Conservation (phyloP, 805 yeast genomes). For the Yamadazyma insecticola region DNA sequence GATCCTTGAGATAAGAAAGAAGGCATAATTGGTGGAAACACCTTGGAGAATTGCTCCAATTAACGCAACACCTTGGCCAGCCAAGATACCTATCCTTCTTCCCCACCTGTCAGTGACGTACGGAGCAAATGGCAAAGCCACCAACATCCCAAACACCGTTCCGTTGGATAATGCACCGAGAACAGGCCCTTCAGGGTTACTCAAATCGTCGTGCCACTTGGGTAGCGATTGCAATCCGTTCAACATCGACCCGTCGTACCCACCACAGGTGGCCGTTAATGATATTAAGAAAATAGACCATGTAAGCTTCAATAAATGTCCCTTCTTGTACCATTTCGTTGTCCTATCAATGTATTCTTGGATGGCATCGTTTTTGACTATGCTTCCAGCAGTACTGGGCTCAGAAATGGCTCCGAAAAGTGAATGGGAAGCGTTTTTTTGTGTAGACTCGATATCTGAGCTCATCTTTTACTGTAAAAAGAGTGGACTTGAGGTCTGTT, state of each 20-base stretch:
- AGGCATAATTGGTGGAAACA: constrained; percentile 27
- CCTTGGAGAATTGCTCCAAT: constrained; percentile 38
- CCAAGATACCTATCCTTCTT: constrained; percentile 26
- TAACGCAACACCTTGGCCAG: constrained; percentile 22
- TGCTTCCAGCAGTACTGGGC: no score
- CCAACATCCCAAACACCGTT: constrained; percentile 36
- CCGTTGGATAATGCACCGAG: constrained; percentile 41
- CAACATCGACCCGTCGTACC: constrained; percentile 46
- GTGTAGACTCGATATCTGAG: no score
- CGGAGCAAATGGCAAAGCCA: constrained; percentile 24
- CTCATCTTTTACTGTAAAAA: no score
- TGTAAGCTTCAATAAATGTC: constrained; percentile 36
- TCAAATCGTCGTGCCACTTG: constrained; percentile 37
- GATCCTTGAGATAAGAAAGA: constrained; percentile 43
- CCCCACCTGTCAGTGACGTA: constrained; percentile 32
- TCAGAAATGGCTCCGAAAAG: no score
- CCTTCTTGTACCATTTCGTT: constrained; percentile 28
- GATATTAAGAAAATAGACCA: constrained; percentile 36
- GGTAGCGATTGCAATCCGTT: constrained; percentile 46
- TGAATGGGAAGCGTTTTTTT: no score
- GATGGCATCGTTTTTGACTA: constrained; percentile 5
- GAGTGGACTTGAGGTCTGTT: no score
- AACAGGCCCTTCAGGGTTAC: constrained; percentile 28
- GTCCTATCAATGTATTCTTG: constrained; percentile 14
- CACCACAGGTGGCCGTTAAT: constrained; percentile 44